Evolutionary conservation across 2,329 filamentous ascomycete genomes (phyloP).

Genomic region (Hypoxylon sp.): DNA sequence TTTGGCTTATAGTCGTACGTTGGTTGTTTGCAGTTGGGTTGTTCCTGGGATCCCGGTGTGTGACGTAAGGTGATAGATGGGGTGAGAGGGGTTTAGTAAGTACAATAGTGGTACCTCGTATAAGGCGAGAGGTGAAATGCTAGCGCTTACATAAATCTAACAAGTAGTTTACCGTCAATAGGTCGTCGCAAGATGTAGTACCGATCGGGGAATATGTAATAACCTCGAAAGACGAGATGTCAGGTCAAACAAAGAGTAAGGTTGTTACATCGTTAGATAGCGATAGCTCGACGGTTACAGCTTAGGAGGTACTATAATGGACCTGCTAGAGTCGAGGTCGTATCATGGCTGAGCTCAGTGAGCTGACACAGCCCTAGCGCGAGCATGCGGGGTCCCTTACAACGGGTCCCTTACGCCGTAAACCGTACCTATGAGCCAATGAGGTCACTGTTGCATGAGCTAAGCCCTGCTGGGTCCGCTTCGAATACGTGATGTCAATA

Average conservation of each 20-base stretch:
- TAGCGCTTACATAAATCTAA: neutral
- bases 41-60: constrained; percentile 33
- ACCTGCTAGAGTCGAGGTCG: constrained; percentile 1
- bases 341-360: constrained; percentile 24
- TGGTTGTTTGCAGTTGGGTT: constrained; percentile 8
- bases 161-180: neutral
- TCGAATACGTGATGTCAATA: constrained; percentile 2
- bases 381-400: constrained; percentile 15
- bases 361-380: constrained; percentile 15
- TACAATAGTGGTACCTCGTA: constrained; percentile 4
- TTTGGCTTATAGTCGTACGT: constrained; percentile 8
- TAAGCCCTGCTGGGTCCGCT: constrained; percentile 33
- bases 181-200: neutral
- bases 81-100: constrained; percentile 6
- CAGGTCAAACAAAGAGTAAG: neutral
- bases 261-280: neutral
- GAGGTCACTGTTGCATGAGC: constrained; percentile 22
- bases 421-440: neutral
- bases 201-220: neutral
- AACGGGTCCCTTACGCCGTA: neutral
- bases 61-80: constrained; percentile 39
- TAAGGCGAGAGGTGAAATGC: neutral
- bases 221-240: neutral
- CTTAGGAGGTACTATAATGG: neutral
- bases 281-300: neutral